A percentile compares a stretch with the other conserved stretches of the same genome.
Evolutionary conservation across 2,329 filamentous ascomycete genomes (phyloP).

Genomic region (Aspergillus caelatus): DNA sequence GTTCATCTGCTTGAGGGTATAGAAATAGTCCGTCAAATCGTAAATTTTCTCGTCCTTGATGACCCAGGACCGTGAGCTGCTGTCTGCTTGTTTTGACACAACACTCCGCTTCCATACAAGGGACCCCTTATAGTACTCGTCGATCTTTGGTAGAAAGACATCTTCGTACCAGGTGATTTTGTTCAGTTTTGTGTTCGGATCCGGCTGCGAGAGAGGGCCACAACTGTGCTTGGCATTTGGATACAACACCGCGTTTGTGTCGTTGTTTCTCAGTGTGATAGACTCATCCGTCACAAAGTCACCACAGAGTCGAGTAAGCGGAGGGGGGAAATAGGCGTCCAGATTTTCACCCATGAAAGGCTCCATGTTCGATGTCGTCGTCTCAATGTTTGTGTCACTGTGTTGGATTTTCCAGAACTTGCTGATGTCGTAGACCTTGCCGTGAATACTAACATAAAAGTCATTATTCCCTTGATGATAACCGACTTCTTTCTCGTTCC

Average conservation of each 20-base stretch:
- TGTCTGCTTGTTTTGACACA: constrained; percentile 67
- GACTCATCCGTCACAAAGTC: constrained; percentile 67
- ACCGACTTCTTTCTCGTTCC: constrained; percentile 70
- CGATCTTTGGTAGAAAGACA: constrained; percentile 75
- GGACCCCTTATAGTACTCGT: constrained; percentile 83
- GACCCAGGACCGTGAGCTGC: constrained; percentile 75
- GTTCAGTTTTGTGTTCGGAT: constrained; percentile 61
- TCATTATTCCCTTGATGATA: constrained; percentile 73
- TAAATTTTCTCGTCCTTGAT: constrained; percentile 77
- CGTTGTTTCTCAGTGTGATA: constrained; percentile 53
- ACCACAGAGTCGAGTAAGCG: constrained; percentile 73
- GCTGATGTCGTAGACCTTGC: constrained; percentile 87
- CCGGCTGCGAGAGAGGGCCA: constrained; percentile 60
- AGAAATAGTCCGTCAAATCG: constrained; percentile 89
- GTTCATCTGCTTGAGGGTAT: constrained; percentile 66
- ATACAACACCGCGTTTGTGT: constrained; percentile 66
- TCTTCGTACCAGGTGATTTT: constrained; percentile 75
- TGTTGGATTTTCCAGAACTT: constrained; percentile 87
- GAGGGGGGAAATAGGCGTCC: constrained; percentile 82
- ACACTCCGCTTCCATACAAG: constrained; percentile 69
- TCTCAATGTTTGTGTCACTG: constrained; percentile 70
- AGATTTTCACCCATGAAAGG: constrained; percentile 77
- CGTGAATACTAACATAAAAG: constrained; percentile 85
- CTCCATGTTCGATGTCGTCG: constrained; percentile 67
- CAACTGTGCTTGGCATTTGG: constrained; percentile 68